Conservation (phyloP, 2,329 filamentous ascomycete species). For the Rhinocladiella mackenziei region DNA sequence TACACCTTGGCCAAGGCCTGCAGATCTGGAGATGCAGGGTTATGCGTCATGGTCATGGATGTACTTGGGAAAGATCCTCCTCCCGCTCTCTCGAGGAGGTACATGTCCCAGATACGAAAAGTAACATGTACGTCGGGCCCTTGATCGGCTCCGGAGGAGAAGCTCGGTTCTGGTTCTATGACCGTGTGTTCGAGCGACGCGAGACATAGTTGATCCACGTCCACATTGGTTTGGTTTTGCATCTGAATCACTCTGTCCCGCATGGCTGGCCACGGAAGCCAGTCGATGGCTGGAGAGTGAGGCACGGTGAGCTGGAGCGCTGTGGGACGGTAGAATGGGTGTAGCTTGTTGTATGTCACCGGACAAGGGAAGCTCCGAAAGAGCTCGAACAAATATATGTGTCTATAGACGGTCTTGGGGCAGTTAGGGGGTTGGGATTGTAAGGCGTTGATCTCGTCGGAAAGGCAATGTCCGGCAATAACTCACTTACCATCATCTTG, state of each 20-base stretch:
- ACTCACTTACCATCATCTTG: conserved; percentile 12
- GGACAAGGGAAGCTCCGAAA: conserved; percentile 14
- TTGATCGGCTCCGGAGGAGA: background rate
- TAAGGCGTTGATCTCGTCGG: no score
- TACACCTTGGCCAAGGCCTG: conserved; percentile 6
- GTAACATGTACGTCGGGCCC: background rate
- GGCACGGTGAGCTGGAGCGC: conserved; percentile 5
- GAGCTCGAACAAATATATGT: conserved; percentile 13
- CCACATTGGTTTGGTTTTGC: conserved; percentile 11
- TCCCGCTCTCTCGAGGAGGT: conserved; percentile 7
- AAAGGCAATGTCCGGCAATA: no score
- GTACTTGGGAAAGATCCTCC: conserved; percentile 1
- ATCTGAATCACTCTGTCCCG: conserved; percentile 11
- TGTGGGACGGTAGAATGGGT: conserved; percentile 12
- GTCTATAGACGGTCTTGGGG: conserved; percentile 9
- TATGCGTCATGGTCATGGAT: conserved; percentile 1
- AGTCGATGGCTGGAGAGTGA: conserved; percentile 17
- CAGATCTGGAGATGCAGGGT: conserved; percentile 4
- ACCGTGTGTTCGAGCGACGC: conserved; percentile 8
- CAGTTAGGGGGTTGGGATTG: no score
- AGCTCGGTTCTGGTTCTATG: conserved; percentile 7
- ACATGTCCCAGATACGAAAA: conserved; percentile 18
- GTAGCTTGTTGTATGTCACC: conserved; percentile 8
- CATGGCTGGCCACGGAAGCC: conserved; percentile 18
- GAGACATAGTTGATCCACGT: conserved; percentile 6